Base-by-base conservation (phyloP, 148 eudicot species). In the Nepenthes mirabilis region DNA sequence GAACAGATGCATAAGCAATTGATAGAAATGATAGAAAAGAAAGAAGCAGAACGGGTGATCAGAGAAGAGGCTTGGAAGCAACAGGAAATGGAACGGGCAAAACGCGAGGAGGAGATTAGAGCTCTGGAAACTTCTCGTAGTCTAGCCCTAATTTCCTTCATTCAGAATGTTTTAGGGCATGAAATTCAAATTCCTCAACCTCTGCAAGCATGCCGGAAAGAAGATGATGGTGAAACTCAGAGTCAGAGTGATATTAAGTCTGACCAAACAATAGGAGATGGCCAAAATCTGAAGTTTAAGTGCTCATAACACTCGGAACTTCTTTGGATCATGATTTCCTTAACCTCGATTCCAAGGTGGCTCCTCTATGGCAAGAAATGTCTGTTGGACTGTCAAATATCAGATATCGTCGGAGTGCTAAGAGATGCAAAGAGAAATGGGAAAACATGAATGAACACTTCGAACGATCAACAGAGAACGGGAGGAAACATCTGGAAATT, bases 361-460 rank as follows among this genome's bases (percentile, higher is more conserved):
- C 70, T 51, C 63, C 79, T 37, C 50, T 76, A 10, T 83, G 89
- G 89, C 77, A 78, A 54, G 77, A 78, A 47, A 70, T 83, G 13
- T 70, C 83, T 7, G 71, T 47, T 37, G 69, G 45, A 32, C 70
- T 83, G 77, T 65, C 72, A 14, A 53, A 59, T 9, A 77, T 83
- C 78, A 84, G 87, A 14, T 83, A 66, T 34, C 37, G 32, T 36
- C 68, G 87, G 32, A 75, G 55, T 43, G 75, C 84, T 11, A 77
- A 66, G 62, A 82, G 75, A 36, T 82, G 84, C 55, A 82, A 65
- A 64, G 84, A 79, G 64, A 82, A 82, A 59, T 83, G 84, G 84
- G 77, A 72, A n/a, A 79, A 74, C 59, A 70, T 83, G 49, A 79
- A 77, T 64, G 75, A 83, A 68, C 72, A 72, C 59, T 79, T 65